phyloP scores from a whole-genome alignment of 106 monocot species.

The Dendrobium chrysotoxum region DNA sequence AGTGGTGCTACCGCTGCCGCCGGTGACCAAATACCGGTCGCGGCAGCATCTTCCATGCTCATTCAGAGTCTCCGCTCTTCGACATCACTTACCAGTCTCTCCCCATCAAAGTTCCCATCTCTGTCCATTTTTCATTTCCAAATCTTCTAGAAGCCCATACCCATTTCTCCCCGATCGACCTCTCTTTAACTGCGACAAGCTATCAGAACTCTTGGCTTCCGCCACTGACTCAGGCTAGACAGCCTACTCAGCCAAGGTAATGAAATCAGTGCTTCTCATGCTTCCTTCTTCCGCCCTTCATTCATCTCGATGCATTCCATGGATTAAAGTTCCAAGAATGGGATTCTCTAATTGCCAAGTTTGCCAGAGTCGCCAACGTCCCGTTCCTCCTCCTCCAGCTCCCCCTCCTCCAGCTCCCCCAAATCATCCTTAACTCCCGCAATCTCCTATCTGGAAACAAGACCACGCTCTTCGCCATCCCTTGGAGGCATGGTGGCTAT shows the following conservation, averaged over 20 bases:
- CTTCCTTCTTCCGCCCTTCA: background rate
- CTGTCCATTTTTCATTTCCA: background rate
- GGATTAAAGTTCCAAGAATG: slow-evolving; percentile 38
- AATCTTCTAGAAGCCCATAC: background rate
- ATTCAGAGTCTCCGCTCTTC: background rate
- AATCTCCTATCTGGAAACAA: slow-evolving; percentile 79
- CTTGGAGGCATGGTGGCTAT: slow-evolving; percentile 24
- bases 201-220: background rate
- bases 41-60: background rate
- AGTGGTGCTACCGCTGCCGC: background rate
- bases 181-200: background rate
- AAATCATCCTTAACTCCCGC: slow-evolving; percentile 69
- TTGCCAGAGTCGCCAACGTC: slow-evolving; percentile 68
- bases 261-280: background rate
- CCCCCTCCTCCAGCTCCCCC: slow-evolving; percentile 56
- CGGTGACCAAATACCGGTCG: background rate
- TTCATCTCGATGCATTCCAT: background rate
- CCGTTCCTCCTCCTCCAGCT: slow-evolving; percentile 90
- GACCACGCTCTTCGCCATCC: slow-evolving; percentile 65
- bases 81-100: background rate
- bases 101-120: background rate
- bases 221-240: background rate
- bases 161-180: too few relatives aligned
- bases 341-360: slow-evolving; percentile 73
- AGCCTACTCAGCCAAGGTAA: background rate